Conservation (phyloP, 495 filamentous ascomycete genomes). For the Xylaria grammica region DNA sequence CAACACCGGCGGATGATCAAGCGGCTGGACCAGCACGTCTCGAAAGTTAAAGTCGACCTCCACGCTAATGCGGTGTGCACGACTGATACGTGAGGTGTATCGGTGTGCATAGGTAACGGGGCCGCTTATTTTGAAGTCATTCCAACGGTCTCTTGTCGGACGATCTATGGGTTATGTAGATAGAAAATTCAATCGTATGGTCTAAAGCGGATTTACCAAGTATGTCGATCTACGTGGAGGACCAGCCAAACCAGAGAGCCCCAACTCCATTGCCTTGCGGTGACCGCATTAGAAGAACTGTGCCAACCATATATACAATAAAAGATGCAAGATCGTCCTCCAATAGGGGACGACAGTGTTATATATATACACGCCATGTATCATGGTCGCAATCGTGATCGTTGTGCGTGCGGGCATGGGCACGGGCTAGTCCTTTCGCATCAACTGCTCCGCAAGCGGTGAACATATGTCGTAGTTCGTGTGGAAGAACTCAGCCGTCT, state of each 20-base stretch:
- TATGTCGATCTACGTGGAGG: slow-evolving; percentile 9
- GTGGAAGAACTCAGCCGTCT: slow-evolving; percentile 25
- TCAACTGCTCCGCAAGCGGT: slow-evolving; percentile 17
- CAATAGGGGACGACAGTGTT: not conserved
- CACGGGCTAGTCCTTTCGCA: slow-evolving; percentile 8
- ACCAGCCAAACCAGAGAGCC: slow-evolving; percentile 1
- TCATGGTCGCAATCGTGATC: slow-evolving; percentile 9
- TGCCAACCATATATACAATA: slow-evolving; percentile 16
- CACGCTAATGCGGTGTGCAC: not conserved
- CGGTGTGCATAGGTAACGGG: not conserved
- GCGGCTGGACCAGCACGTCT: not conserved
- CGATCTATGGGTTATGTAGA: not conserved
- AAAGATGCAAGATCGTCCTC: slow-evolving; percentile 10
- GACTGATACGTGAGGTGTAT: not conserved
- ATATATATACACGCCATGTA: slow-evolving; percentile 4
- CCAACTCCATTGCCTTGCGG: slow-evolving; percentile 6
- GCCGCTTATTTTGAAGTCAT: slow-evolving; percentile 2
- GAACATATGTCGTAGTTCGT: slow-evolving; percentile 16
- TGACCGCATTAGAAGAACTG: not conserved
- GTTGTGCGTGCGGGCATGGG: not conserved
- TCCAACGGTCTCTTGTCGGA: not conserved
- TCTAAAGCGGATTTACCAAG: slow-evolving; percentile 14
- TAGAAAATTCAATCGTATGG: not conserved
- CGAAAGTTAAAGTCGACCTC: not conserved
- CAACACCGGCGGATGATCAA: not conserved